Percentiles rank a stretch among this genome's conserved stretches.
These are phyloP conservation scores for Cardamine chenopodiifolia DNA, from an alignment of 345 rosid genomes.

Conservation along the genomic window DNA sequence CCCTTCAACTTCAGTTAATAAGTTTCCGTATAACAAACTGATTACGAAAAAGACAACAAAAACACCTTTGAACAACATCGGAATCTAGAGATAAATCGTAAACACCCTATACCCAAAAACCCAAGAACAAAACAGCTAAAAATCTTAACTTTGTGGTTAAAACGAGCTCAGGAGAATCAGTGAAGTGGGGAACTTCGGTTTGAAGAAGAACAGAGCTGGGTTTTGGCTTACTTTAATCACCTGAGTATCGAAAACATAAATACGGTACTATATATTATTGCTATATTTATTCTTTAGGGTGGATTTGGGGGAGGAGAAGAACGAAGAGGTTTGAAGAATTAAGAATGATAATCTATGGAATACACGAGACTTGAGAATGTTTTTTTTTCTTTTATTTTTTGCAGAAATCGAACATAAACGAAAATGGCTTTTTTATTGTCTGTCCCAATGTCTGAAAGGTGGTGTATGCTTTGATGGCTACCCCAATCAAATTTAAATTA, in stretches of 20 bases:
- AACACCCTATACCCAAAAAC: background rate
- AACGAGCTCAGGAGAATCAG: constrained; percentile 32
- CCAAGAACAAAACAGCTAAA: background rate
- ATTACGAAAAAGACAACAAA: constrained; percentile 21
- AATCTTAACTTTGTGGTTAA: background rate
- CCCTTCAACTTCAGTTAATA: constrained; percentile 39
- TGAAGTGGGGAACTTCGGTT: constrained; percentile 23
- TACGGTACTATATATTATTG: background rate
- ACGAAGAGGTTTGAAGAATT: constrained; percentile 10
- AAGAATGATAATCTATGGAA: constrained; percentile 20
- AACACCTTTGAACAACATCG: constrained; percentile 35
- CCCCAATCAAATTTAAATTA: constrained; percentile 19
- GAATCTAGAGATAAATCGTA: background rate
- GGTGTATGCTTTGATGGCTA: constrained; percentile 28
- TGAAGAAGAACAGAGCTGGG: constrained; percentile 30
- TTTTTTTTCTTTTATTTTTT: background rate
- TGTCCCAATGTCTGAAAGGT: constrained; percentile 41
- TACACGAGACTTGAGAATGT: constrained; percentile 34
- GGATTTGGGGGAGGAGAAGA: constrained; percentile 19
- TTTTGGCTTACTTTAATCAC: constrained; percentile 9
- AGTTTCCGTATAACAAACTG: constrained; percentile 25
- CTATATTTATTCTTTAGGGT: background rate
- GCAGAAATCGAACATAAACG: constrained; percentile 32
- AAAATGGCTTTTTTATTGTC: constrained; percentile 35
- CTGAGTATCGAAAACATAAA: background rate